Base-by-base conservation (phyloP, 73 alveolate genomes). In the Vitrella brassicaformis region DNA sequence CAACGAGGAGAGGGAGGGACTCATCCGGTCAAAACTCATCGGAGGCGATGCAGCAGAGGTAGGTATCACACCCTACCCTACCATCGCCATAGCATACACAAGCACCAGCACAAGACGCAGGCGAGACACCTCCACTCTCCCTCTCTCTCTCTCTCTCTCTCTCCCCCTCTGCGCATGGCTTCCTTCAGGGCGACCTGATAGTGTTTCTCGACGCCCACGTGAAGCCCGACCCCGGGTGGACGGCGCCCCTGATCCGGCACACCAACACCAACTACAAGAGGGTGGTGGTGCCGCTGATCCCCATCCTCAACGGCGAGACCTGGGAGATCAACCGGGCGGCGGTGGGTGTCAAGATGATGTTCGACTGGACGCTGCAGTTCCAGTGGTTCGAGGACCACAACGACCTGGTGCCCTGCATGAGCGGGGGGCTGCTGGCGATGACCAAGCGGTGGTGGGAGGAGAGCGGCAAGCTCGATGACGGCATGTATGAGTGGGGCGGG, bases 211-310 rank as follows among this genome's bases (percentile, higher is more conserved):
- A 76, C 30, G 67, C 75, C 47, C 83, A 76, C 27, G 83, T 76
- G 32, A 74, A 68, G n/a, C 56, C 19, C 75, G 22, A 8, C 14
- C 56, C 56, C 56, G 22, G 14, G 18, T 66, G 31, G 28, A 27
- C 30, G 22, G n/a, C 22, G 22, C 83, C 83, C 19, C n/a, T 8
- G 67, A 14, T 1, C 56, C 68, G 84, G 26, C 84, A 78, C 0
- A 70, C 69, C 64, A 78, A 78, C 73, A 78, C 69, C 78, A 78
- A 78, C 68, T 78, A 78, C 84, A 78, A 78, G 68, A 68, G 84
- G 19, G 84, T 78, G 30, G 84, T 78, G 29, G 84, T 76, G 70
- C 84, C 84, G 7, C 25, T 70, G 73, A 78, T 78, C 26, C 84
- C 84, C 66, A 70, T 78, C 29, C 26, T 78, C 72, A 70, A 78